Evolutionary conservation across 176 grass and related monocot genomes (phyloP), one percentile per base, ranked within the genome.

Genomic region (Eragrostis curvula): DNA sequence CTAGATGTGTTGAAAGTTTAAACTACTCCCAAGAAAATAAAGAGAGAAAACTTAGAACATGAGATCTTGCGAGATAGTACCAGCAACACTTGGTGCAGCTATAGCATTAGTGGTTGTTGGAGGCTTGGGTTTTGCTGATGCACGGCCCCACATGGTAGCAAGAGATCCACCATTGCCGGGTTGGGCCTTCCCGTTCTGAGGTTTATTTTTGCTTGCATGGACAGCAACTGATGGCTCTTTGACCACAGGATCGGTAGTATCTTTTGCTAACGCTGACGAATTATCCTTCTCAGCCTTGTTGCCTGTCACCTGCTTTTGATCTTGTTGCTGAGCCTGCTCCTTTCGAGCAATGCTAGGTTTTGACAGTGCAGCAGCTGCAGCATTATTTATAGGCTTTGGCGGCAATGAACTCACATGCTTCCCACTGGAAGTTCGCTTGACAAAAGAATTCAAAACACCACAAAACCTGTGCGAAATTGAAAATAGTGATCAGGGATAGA

Each of bases 121-220:
- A 40, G 83, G 20, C 63, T 96, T 96, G 40, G 93, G 81, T 88
- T 96, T 99, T 62, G 87, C 82, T 41, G 90, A 93, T 84, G 92
- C 88, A 78, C 87, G 85, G 15, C 85, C 93, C 93, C 93, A 99
- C 93, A 99, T 87, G 29, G 79, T 94, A 89, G 93, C 89, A 30
- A 99, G 82, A 36, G 91, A 99, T 76, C 90, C 89, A 82, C 81
- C 81, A 90, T 87, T 96, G 73, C 60, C 59, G n/a, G 85, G 87
- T 42, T 63, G 70, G 9, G 66, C 30, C 84, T 96, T 98, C 29
- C 83, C 90, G 27, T 96, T 92, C 55, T 94, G 91, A 65, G 73
- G 48, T 88, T 96, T 99, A 58, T 57, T 82, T 90, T 92, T 92
- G 71, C 67, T 87, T 63, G 64, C 66, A 49, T 73, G 57, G 16